Percentiles rank a stretch among this genome's conserved stretches.
Conservation (phyloP, 2,329 filamentous ascomycete species). For the Microcera coccophila region DNA sequence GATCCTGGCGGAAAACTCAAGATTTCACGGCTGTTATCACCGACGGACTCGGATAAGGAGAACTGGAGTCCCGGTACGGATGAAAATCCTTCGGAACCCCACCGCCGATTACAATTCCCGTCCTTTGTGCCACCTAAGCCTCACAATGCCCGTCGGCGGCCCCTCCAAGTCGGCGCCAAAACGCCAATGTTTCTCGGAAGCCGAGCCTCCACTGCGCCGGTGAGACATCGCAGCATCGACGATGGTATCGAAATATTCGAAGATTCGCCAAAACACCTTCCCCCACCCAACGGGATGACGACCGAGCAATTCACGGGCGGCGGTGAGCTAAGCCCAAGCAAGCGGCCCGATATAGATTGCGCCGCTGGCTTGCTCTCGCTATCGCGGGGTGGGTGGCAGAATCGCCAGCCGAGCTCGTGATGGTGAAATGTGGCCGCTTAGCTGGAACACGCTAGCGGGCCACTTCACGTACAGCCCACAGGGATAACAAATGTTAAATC, state of each 20-base stretch:
- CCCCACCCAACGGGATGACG: conserved; percentile 35
- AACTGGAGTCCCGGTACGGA: conserved; percentile 68
- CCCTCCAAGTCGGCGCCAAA: conserved; percentile 38
- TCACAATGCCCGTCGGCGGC: conserved; percentile 40
- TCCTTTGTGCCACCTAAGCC: conserved; percentile 24
- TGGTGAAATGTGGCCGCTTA: not conserved
- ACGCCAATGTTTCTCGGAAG: conserved; percentile 31
- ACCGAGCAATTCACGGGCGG: conserved; percentile 70
- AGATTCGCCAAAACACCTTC: conserved; percentile 36
- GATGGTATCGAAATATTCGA: conserved; percentile 50
- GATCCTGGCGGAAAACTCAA: conserved; percentile 34
- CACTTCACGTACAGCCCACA: too few relatives aligned
- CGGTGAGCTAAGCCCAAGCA: conserved; percentile 61
- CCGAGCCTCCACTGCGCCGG: conserved; percentile 42
- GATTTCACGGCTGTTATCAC: conserved; percentile 37
- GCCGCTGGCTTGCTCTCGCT: conserved; percentile 84
- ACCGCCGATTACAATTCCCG: conserved; percentile 36
- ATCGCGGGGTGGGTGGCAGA: conserved; percentile 81
- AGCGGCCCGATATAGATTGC: conserved; percentile 79
- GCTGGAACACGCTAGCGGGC: not conserved
- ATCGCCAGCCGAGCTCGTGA: not conserved
- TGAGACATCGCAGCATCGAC: conserved; percentile 29
- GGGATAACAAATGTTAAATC: too few relatives aligned
- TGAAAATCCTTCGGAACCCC: conserved; percentile 33
- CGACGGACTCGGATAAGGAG: conserved; percentile 83